These are phyloP conservation scores for Colletotrichum neosansevieriae DNA, from an alignment of 2,329 filamentous ascomycete genomes.

Conservation along the genomic window DNA sequence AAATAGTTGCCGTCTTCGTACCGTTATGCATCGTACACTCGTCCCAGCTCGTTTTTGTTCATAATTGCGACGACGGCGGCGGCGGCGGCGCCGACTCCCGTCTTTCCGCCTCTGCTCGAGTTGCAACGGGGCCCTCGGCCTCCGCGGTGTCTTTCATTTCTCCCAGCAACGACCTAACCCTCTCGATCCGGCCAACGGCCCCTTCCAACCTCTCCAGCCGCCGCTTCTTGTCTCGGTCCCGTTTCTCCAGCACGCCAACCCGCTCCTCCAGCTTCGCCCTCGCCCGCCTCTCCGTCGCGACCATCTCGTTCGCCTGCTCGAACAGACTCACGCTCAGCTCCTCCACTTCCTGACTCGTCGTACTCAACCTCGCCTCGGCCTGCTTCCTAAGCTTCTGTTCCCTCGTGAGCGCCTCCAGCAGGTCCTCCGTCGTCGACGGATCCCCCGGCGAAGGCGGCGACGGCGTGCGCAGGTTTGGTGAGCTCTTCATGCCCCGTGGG, in stretches of 20 bases:
- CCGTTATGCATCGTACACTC: constrained; percentile 23
- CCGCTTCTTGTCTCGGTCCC: constrained; percentile 77
- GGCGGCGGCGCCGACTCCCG: constrained; percentile 11
- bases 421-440: constrained; percentile 56
- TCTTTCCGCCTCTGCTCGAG: constrained; percentile 8
- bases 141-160: constrained; percentile 42
- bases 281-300: constrained; percentile 79
- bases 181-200: constrained; percentile 77
- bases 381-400: constrained; percentile 76
- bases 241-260: constrained; percentile 74
- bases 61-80: constrained; percentile 4
- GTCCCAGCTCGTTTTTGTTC: neutral
- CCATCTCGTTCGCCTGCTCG: constrained; percentile 90
- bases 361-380: constrained; percentile 75
- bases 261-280: constrained; percentile 78
- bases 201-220: constrained; percentile 78
- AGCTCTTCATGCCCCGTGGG: constrained; percentile 55
- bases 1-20: neutral
- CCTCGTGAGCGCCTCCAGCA: constrained; percentile 73
- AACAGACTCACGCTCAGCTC: constrained; percentile 82
- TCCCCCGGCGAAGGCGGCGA: constrained; percentile 43
- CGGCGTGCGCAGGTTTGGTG: constrained; percentile 51
- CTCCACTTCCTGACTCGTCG: constrained; percentile 80
- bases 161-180: constrained; percentile 72
- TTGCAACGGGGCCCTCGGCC: constrained; percentile 4